These are phyloP conservation scores for Mallotus japonicus DNA, from an alignment of 441 rosid species.

Conservation along the genomic window DNA sequence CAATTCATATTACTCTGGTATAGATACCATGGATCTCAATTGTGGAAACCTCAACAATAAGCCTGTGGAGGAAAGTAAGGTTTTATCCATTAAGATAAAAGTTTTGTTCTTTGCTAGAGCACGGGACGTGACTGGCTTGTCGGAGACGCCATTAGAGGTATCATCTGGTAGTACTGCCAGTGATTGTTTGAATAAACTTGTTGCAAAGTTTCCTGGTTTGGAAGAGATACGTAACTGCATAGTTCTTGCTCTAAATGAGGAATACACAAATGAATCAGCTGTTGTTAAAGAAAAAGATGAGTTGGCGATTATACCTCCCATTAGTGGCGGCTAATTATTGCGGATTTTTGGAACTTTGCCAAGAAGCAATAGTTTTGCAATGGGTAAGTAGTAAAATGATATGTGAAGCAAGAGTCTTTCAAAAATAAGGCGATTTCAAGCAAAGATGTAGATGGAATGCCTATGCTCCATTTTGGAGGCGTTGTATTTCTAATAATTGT, in stretches of 20 bases:
- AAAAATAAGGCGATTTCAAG: neutral
- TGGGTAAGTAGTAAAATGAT: too few species aligned
- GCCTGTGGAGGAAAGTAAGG: constrained; percentile 12
- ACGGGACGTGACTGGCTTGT: constrained; percentile 60
- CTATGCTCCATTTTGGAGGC: neutral
- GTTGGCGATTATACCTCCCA: constrained; percentile 90
- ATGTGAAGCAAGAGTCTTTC: neutral
- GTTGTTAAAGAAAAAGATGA: constrained; percentile 71
- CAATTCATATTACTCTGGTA: neutral
- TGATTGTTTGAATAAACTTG: constrained; percentile 64
- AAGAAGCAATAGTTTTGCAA: neutral
- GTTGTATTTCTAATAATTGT: neutral
- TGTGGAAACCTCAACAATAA: constrained; percentile 1
- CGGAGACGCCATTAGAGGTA: constrained; percentile 51
- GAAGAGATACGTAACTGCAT: constrained; percentile 66
- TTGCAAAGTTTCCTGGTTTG: constrained; percentile 57
- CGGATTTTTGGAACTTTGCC: neutral
- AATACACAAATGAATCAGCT: constrained; percentile 55
- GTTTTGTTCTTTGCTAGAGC: constrained; percentile 86
- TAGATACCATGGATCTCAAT: constrained; percentile 27
- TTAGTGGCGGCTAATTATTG: constrained; percentile 70
- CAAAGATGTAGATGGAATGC: neutral
- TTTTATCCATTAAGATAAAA: constrained; percentile 45
- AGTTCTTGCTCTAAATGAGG: constrained; percentile 86
- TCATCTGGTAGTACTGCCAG: constrained; percentile 57